phyloP scores from a whole-genome alignment of 129 eudicot species.

The Artemisia tridentata region DNA sequence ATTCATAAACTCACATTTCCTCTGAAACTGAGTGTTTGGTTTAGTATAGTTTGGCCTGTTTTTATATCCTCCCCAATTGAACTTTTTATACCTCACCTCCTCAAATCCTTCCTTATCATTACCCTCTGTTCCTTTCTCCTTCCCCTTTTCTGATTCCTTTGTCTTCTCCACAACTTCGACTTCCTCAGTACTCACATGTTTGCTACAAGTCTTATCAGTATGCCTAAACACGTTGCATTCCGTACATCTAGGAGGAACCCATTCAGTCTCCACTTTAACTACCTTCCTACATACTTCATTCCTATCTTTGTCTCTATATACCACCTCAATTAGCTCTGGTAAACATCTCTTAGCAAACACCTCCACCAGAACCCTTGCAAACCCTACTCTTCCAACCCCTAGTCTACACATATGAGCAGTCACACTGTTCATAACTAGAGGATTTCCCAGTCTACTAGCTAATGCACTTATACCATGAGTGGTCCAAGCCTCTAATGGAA shows the following conservation, averaged over 20 bases:
- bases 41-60: no score
- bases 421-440: background rate
- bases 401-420: background rate
- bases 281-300: no score
- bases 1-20: no score
- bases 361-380: background rate
- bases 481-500: background rate
- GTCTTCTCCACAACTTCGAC: background rate
- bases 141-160: no score
- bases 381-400: background rate
- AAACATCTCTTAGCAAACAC: background rate
- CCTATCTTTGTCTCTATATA: background rate
- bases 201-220: background rate
- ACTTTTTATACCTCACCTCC: no score
- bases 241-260: background rate
- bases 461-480: background rate
- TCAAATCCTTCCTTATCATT: no score
- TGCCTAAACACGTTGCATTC: no score
- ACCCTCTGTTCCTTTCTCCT: no score
- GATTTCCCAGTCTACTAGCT: background rate
- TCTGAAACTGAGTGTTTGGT: no score
- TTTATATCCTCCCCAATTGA: no score
- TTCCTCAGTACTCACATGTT: background rate
- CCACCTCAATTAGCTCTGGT: background rate
- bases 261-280: background rate